Evolutionary conservation across 2,329 filamentous ascomycete genomes (phyloP), one percentile per base, ranked within the genome.

Genomic region (Beauveria asiatica): DNA sequence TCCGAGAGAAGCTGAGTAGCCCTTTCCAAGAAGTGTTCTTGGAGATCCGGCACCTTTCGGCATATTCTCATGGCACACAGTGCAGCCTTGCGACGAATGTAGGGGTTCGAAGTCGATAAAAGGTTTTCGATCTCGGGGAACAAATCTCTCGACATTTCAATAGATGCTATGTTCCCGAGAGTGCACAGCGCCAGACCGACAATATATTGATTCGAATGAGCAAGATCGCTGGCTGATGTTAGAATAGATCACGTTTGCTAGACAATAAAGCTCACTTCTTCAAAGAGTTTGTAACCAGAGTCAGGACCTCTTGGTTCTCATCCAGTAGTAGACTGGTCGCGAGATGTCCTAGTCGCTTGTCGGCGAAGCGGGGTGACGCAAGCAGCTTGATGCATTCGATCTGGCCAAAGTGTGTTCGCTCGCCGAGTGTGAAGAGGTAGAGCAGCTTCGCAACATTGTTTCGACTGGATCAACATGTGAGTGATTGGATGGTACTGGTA

Each of bases 41-140:
- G 91, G 58, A 99, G 78, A 73, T 99, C 94, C 6, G 95, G 94
- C 11, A 99, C 94, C 75, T 99, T 99, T 68, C 92, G 88, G 77
- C 92, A 97, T 80, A 99, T 97, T 66, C 92, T 85, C 94, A 99
- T 99, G 55, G 94, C 94, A 75, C 94, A 99, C n/a, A 99, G 82
- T 4, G 94, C 94, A 19, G 94, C 94, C 79, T 99, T 99, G 67
- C 94, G 85, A 67, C 94, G 85, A 71, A 99, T 97, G 72, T 99
- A 99, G n/a, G 94, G 94, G 73, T 99, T 99, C 57, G 92, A 88
- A 53, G 92, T 97, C 46, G 92, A 89, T 65, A 99, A 79, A 53
- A 97, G 85, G 63, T 83, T 90, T 75, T 99, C 95, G 72, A 99
- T 90, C 80, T 99, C 93, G 66, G 92, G 85, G 74, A 99, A 99